Base-by-base conservation (phyloP, 139 green algal species). In the Edaphochlamys debaryana region DNA sequence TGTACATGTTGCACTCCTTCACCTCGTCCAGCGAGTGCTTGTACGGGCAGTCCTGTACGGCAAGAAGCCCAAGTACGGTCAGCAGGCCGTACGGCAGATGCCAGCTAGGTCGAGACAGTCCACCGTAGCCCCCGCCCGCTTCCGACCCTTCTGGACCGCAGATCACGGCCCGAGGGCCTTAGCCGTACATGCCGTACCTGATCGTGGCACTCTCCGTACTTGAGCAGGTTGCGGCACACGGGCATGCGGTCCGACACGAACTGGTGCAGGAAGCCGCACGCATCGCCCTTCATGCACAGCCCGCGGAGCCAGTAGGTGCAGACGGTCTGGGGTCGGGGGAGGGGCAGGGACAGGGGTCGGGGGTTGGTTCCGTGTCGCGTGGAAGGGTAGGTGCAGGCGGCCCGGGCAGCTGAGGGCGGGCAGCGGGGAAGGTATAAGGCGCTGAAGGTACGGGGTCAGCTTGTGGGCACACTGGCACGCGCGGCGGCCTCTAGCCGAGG, bases 1-100 rank as follows among this genome's bases (percentile, higher is more conserved):
- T 95, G 92, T 98, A 99, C 97, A 99, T 99, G 91, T 99, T 98
- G 91, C 97, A 99, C 87, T 99, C 96, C 86, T 99, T 99, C 60
- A 99, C 94, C 38, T 98, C 95, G 9, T 98, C 97, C 37, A 93
- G 78, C 25, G 87, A 93, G 90, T 99, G 96, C 88, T 99, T 99
- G 93, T 96, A 99, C 13, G 92, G 92, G 84, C 96, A 99, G 88
- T 98, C 96, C 77, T 74, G 29, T 54, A 54, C 15, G 48, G 11
- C 48, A 54, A 54, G n/a, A n/a, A n/a, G n/a, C n/a, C n/a, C n/a
- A n/a, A n/a, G n/a, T n/a, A n/a, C n/a, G n/a, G n/a, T n/a, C n/a
- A n/a, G n/a, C n/a, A n/a, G n/a, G n/a, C n/a, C n/a, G n/a, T n/a
- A n/a, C n/a, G n/a, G n/a, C n/a, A n/a, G n/a, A n/a, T n/a, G n/a